Evolutionary conservation across 768 basidiomycete genomes (phyloP), one percentile per base, ranked within the genome.

Genomic region (Suillus brevipes): DNA sequence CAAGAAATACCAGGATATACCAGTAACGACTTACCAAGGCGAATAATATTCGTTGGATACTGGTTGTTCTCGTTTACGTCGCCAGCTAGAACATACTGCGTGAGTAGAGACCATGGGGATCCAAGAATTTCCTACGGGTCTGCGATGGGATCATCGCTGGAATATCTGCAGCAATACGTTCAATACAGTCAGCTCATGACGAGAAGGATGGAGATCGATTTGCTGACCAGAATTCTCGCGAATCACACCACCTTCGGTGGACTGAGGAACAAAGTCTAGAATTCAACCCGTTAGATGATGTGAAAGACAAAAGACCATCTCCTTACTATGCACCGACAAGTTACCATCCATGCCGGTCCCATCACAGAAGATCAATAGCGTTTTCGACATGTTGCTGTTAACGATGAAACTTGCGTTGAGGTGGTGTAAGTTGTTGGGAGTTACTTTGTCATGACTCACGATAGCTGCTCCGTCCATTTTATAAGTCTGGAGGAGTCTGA

Each of bases 331-430:
- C 6, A 1, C 0, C 16, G 40, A 42, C 16, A 42, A 38, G 13
- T 50, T 57, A 55, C 65, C 65, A 20, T 66, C 65, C 65, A 63
- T 66, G 7, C 65, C 65, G 36, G 65, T 66, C n/a, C 65, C 65
- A 55, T 66, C 65, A 43, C 65, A 66, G 53, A 66, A 66, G 28
- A 66, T 45, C 7, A 63, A 42, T 34, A 66, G 43, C 43, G 14
- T 60, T 31, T 60, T 64, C 8, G 62, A n/a, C 43, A 45, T 45
- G 8, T 45, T 45, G 18, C 43, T 43, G 43, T 20, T 43, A 43
- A 43, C 18, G 7, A 20, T 43, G 20, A 20, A 43, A 20, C 18
- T 20, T 20, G 43, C 18, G 43, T 20, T 43, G 43, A 43, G 43
- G 8, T 7, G 18, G 20, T 20, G 43, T 20, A 18, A 43, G 14